Base-by-base conservation (phyloP, 2,329 filamentous ascomycete species). In the Pyricularia pennisetigena region DNA sequence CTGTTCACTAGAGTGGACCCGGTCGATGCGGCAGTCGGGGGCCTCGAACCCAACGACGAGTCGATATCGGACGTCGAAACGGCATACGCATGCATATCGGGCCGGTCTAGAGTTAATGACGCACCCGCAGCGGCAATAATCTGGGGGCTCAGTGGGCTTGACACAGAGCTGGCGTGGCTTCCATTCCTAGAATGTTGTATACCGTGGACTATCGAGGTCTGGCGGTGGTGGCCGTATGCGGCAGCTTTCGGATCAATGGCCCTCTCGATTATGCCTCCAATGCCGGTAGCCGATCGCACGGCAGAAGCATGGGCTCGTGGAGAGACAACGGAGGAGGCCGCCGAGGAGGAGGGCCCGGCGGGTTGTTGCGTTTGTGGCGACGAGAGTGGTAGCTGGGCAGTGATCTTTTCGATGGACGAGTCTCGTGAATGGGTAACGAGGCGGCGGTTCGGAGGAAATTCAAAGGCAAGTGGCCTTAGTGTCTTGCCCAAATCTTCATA, bases 181-280 rank as follows among this genome's bases (percentile, higher is more conserved):
- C 93, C 91, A 85, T 96, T 97, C 79, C 94, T 85, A 74, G 87
- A 87, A 86, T 99, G 95, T 78, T 97, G 94, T 72, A 97, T 89
- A 74, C 95, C 94, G 87, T 98, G 92, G 69, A 98, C 94, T 73
- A 98, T 97, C 65, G 94, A 98, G 0, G 94, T 97, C 81, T 99
- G 93, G 68, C 95, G 90, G 79, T 98, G 93, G 78, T 99, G 94
- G 69, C 92, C 92, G 82, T 98, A 88, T 28, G 82, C 75, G 41
- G 80, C 80, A 62, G 79, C 78, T 75, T 88, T 88, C 65, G 80
- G 82, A 72, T 88, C 86, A 69, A 83, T 78, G n/a, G 81, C 75
- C 72, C 85, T 82, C 73, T 87, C 85, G 69, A 83, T 77, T 66
- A 82, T 76, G 35, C 77, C 78, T 68, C 77, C 79, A 29, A 82